phyloP scores from a whole-genome alignment of 2,329 filamentous ascomycete genomes.

The Furcasterigmium sp. region DNA sequence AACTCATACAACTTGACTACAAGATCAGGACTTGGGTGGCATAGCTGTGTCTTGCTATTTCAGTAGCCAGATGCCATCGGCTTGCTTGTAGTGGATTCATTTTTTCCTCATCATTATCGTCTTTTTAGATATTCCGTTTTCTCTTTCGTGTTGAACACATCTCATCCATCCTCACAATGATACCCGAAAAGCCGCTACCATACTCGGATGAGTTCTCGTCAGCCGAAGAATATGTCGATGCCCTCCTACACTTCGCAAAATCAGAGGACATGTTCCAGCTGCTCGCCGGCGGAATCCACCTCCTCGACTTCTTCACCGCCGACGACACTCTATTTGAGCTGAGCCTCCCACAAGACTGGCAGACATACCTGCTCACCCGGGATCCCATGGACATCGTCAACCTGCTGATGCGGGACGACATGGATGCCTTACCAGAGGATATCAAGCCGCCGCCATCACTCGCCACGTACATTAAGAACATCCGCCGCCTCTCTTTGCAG shows the following conservation, averaged over 20 bases:
- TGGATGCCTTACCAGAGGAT: conserved; percentile 34
- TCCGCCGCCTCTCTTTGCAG: conserved; percentile 64
- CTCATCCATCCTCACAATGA: conserved; percentile 26
- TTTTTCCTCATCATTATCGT: neutral
- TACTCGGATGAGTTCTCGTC: conserved; percentile 64
- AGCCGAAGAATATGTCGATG: conserved; percentile 72
- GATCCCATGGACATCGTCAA: conserved; percentile 74
- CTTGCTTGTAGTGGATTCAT: too few relatives aligned
- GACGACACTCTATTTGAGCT: conserved; percentile 77
- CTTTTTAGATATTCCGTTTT: neutral
- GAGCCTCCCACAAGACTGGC: conserved; percentile 76
- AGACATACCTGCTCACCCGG: conserved; percentile 65
- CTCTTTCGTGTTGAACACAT: neutral
- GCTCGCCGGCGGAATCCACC: conserved; percentile 94
- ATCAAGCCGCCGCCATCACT: conserved; percentile 49
- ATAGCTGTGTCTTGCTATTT: too few relatives aligned
- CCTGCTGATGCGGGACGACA: conserved; percentile 72
- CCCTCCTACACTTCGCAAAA: conserved; percentile 70
- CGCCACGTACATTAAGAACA: conserved; percentile 64
- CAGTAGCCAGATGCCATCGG: too few relatives aligned
- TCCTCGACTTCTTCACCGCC: conserved; percentile 90
- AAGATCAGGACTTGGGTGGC: too few relatives aligned
- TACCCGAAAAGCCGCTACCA: conserved; percentile 56
- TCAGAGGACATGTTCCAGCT: conserved; percentile 74
- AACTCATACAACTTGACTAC: too few relatives aligned